phyloP scores from a whole-genome alignment of 768 basidiomycete genomes.

The Harrya chromipes region DNA sequence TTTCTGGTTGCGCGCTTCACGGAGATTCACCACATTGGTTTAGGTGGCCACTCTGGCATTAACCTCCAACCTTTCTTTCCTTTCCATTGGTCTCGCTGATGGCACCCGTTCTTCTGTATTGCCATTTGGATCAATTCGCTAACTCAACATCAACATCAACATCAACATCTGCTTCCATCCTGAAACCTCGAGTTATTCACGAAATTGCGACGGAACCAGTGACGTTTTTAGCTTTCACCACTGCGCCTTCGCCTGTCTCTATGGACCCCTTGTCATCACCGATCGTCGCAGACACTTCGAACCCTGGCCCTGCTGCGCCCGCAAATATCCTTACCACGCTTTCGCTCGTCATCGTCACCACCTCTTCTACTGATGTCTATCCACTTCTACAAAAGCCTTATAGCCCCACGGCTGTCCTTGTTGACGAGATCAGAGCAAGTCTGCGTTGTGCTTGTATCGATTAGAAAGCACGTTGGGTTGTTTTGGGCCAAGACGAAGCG shows the following conservation, averaged over 20 bases:
- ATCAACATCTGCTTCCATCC: conserved; percentile 65
- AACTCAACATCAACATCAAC: conserved; percentile 56
- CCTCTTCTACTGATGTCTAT: conserved; percentile 73
- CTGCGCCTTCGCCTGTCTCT: conserved; percentile 18
- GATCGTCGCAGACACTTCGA: conserved; percentile 18
- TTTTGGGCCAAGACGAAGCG: conserved; percentile 89
- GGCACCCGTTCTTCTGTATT: conserved; percentile 87
- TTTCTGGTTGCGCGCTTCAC: neutral
- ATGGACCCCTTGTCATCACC: conserved; percentile 20
- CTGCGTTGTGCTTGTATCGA: conserved; percentile 86
- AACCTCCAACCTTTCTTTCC: conserved; percentile 72
- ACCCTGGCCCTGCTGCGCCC: neutral
- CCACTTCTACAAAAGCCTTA: conserved; percentile 70
- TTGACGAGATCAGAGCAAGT: conserved; percentile 85
- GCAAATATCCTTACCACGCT: conserved; percentile 37
- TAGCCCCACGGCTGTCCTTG: conserved; percentile 59
- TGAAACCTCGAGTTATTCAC: conserved; percentile 81
- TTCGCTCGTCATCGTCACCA: conserved; percentile 86
- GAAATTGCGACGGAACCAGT: conserved; percentile 87
- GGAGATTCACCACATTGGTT: neutral
- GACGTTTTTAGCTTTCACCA: conserved; percentile 87
- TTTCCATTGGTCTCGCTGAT: conserved; percentile 92
- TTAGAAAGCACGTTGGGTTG: conserved; percentile 65
- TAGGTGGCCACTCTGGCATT: conserved; percentile 80
- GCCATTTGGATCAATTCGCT: conserved; percentile 73